A percentile compares a stretch with the other conserved stretches of the same genome.
Evolutionary conservation across 305 asterid genomes (phyloP).

Genomic region (Nicotiana rustica): DNA sequence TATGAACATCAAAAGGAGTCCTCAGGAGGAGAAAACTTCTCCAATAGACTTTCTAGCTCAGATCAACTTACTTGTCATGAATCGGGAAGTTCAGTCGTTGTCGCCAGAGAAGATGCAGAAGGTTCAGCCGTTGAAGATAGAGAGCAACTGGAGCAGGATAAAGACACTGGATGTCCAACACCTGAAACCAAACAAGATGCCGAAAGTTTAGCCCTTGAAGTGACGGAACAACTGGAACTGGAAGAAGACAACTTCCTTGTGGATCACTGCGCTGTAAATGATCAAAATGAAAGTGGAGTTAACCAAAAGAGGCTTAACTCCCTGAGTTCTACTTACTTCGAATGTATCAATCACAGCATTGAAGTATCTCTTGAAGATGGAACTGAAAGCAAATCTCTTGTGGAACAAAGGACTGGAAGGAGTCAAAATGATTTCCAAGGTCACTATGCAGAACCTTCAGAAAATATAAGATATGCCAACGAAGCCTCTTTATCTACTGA

Average conservation of each 20-base stretch:
- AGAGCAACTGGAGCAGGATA: constrained; percentile 33
- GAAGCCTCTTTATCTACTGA: constrained; percentile 38
- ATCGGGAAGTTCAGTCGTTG: background rate
- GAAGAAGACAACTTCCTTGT: constrained; percentile 28
- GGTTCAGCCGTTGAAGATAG: background rate
- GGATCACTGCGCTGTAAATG: constrained; percentile 35
- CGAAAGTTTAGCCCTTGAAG: constrained; percentile 47
- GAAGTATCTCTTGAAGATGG: constrained; percentile 35
- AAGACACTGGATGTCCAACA: background rate
- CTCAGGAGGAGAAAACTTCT: constrained; percentile 42
- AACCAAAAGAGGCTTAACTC: constrained; percentile 32
- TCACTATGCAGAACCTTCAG: constrained; percentile 40
- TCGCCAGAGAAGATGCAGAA: background rate
- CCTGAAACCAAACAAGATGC: constrained; percentile 25
- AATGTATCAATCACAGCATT: constrained; percentile 42
- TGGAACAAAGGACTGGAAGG: constrained; percentile 41
- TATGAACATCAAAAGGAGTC: constrained; percentile 32
- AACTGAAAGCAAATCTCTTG: constrained; percentile 35
- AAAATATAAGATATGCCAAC: constrained; percentile 36
- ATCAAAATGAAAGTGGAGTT: constrained; percentile 42
- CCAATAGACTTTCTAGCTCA: constrained; percentile 52
- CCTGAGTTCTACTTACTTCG: constrained; percentile 34
- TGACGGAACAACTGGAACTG: constrained; percentile 35
- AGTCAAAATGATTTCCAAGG: constrained; percentile 38
- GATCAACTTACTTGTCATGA: constrained; percentile 43